phyloP scores from a whole-genome alignment of 108 stramenopile species.

The Cyclotella cryptica region DNA sequence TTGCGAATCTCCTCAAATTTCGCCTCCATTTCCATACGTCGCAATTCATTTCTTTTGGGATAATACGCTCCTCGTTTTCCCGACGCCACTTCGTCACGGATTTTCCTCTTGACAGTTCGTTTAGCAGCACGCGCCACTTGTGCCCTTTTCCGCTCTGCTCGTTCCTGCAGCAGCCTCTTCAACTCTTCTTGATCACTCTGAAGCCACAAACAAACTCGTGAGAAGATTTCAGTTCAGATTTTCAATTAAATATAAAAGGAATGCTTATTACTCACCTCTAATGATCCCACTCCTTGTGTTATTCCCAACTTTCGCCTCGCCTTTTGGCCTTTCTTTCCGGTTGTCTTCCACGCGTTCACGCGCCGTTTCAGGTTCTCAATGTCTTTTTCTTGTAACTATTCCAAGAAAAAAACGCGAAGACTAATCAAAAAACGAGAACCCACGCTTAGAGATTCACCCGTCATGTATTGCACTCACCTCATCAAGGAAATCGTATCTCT shows the following conservation, averaged over 20 bases:
- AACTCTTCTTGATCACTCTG: slow-evolving; percentile 76
- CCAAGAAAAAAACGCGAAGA: not conserved
- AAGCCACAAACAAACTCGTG: slow-evolving; percentile 4
- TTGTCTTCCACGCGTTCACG: slow-evolving; percentile 67
- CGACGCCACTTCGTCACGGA: slow-evolving; percentile 69
- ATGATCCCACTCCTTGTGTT: slow-evolving; percentile 43
- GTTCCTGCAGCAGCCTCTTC: slow-evolving; percentile 65
- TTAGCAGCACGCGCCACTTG: slow-evolving; percentile 73
- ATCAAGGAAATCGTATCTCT: slow-evolving; percentile 79
- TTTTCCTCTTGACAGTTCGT: slow-evolving; percentile 70
- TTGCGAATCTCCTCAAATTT: slow-evolving; percentile 86
- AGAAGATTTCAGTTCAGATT: not conserved
- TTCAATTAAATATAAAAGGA: too few species aligned
- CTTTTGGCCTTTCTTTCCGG: slow-evolving; percentile 81
- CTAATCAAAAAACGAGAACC: not conserved
- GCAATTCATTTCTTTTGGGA: slow-evolving; percentile 77
- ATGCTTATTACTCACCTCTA: slow-evolving; percentile 8
- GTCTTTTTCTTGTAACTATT: slow-evolving; percentile 71
- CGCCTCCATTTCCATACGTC: slow-evolving; percentile 78
- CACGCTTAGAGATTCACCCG: not conserved
- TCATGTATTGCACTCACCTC: slow-evolving; percentile 25
- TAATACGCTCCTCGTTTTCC: slow-evolving; percentile 73
- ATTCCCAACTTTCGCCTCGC: slow-evolving; percentile 64
- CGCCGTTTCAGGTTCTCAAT: slow-evolving; percentile 66
- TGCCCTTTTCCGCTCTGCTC: slow-evolving; percentile 65